Evolutionary conservation across 176 grass and related monocot species (phyloP).

Genomic region (Oryza glaberrima): DNA sequence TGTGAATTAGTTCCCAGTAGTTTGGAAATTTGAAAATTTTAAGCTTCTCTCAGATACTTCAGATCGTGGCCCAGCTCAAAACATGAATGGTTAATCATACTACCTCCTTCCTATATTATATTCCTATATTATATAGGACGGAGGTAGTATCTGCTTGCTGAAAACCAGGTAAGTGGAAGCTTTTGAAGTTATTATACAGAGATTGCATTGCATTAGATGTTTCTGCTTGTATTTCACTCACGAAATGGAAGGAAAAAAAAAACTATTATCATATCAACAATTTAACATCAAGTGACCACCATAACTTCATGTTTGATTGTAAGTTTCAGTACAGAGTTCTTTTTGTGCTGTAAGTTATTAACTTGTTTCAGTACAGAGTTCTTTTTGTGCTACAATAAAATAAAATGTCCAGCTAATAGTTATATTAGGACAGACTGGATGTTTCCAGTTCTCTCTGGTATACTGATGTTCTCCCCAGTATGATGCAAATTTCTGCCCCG

Average conservation of each 20-base stretch:
- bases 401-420: neutral
- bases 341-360: too few species aligned
- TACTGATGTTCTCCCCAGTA: constrained; percentile 7
- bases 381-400: too few species aligned
- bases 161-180: constrained; percentile 25
- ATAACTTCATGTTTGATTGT: neutral
- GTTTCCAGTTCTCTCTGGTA: constrained; percentile 1
- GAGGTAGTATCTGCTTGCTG: constrained; percentile 60
- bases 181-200: neutral
- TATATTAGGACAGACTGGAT: constrained; percentile 13
- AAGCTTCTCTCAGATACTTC: constrained; percentile 40
- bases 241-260: neutral
- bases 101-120: too few species aligned
- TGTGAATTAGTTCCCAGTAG: constrained; percentile 21
- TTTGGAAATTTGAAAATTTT: neutral
- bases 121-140: too few species aligned
- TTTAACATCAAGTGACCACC: neutral
- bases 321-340: neutral
- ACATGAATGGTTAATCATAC: constrained; percentile 80
- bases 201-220: neutral
- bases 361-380: too few species aligned
- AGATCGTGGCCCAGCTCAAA: constrained; percentile 63
- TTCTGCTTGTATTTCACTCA: constrained; percentile 12
- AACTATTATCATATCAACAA: neutral
- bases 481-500: constrained; percentile 15